Evolutionary conservation across 2,329 filamentous ascomycete species (phyloP).

Genomic region (Pseudocercospora eumusae): DNA sequence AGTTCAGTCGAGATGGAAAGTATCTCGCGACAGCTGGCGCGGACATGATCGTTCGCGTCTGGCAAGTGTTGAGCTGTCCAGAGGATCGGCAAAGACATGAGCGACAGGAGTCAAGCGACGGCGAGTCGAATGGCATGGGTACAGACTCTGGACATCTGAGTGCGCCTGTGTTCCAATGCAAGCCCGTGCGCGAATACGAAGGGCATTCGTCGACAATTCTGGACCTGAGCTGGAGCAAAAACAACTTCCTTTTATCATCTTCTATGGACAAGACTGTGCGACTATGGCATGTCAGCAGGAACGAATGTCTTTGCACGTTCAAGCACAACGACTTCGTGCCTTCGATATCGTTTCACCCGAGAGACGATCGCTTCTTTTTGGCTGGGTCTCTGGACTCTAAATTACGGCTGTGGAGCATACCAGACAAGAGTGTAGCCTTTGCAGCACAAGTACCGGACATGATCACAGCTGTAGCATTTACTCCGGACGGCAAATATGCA

Average conservation of each 20-base stretch:
- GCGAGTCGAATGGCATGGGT: conserved; percentile 50
- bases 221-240: conserved; percentile 97
- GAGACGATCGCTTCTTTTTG: conserved; percentile 93
- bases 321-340: conserved; percentile 95
- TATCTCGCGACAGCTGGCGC: conserved; percentile 92
- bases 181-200: conserved; percentile 74
- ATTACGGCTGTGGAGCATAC: conserved; percentile 91
- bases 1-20: conserved; percentile 88
- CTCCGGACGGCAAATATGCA: conserved; percentile 83
- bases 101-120: conserved; percentile 62
- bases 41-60: conserved; percentile 81
- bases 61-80: conserved; percentile 79
- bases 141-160: conserved; percentile 63
- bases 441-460: conserved; percentile 76
- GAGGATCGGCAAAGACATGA: conserved; percentile 77
- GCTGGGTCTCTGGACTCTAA: conserved; percentile 89
- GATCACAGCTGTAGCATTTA: conserved; percentile 91
- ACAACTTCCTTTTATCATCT: conserved; percentile 92
- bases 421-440: conserved; percentile 89
- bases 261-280: conserved; percentile 98
- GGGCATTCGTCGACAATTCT: conserved; percentile 85
- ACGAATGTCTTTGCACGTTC: conserved; percentile 89
- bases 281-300: conserved; percentile 84
- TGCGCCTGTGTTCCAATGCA: conserved; percentile 83
- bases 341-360: conserved; percentile 90